Evolutionary conservation across 148 eudicot species (phyloP).

Genomic region (Dianthus caryophyllus): DNA sequence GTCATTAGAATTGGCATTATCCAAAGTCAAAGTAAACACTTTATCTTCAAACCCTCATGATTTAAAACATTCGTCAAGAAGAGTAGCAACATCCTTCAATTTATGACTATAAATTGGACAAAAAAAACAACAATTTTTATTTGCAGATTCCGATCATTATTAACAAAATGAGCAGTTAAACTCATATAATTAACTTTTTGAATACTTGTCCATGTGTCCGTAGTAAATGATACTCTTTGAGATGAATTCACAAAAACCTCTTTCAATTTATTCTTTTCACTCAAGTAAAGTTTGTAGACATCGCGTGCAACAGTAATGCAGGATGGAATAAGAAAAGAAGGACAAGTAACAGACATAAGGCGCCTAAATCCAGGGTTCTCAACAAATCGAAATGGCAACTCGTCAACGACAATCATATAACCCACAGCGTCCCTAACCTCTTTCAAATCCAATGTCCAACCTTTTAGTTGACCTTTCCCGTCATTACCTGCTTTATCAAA

Average conservation of each 20-base stretch:
- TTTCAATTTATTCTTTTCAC: neutral
- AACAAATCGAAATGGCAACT: too few species aligned
- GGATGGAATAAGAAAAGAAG: neutral
- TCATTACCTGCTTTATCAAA: too few species aligned
- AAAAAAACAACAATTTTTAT: neutral
- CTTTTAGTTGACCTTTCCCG: too few species aligned
- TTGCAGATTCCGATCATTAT: neutral
- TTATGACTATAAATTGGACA: slow-evolving; percentile 8
- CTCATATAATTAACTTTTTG: too few species aligned
- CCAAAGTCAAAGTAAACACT: too few species aligned
- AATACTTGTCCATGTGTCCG: too few species aligned
- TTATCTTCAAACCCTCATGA: slow-evolving; percentile 9
- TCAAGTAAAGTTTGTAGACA: neutral
- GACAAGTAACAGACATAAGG: neutral
- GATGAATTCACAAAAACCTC: neutral
- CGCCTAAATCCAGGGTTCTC: too few species aligned
- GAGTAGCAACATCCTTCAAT: neutral
- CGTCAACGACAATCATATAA: too few species aligned
- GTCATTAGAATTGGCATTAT: too few species aligned
- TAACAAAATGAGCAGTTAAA: too few species aligned
- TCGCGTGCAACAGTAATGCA: slow-evolving; percentile 7
- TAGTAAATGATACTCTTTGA: slow-evolving; percentile 8
- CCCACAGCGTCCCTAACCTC: too few species aligned
- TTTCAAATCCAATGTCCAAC: too few species aligned
- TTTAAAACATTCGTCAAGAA: slow-evolving; percentile 11